Percentiles rank a stretch among this genome's conserved stretches.
These are phyloP conservation scores for Hymenoscyphus albidus DNA, from an alignment of 2,329 filamentous ascomycete genomes.

Conservation along the genomic window DNA sequence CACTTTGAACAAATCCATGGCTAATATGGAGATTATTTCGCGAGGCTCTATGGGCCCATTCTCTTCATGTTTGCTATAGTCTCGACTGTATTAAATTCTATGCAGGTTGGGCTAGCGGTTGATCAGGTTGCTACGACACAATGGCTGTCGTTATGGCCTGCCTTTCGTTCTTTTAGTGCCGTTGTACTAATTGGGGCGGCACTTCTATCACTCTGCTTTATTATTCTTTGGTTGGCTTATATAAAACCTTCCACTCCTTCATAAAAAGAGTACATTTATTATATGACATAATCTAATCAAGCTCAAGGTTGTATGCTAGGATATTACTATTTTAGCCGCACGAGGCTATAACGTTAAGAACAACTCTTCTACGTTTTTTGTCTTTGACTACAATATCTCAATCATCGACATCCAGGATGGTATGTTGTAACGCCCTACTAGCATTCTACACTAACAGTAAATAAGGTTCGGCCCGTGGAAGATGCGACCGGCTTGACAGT, in stretches of 20 bases:
- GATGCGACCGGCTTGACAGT: not conserved
- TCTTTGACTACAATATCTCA: not conserved
- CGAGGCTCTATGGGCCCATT: constrained; percentile 12
- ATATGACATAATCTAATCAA: no score
- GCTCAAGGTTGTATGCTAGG: no score
- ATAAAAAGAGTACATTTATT: no score
- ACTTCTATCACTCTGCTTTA: constrained; percentile 2
- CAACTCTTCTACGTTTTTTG: not conserved
- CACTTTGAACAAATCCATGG: constrained; percentile 6
- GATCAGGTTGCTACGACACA: constrained; percentile 2
- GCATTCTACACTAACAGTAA: not conserved
- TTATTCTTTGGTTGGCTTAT: not conserved
- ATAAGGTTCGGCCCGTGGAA: not conserved
- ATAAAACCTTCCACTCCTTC: no score
- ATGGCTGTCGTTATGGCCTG: not conserved
- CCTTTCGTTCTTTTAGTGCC: not conserved
- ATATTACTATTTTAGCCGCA: no score
- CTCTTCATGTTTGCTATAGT: constrained; percentile 9
- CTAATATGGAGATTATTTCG: constrained; percentile 15
- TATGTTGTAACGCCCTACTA: not conserved
- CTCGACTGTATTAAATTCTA: constrained; percentile 9
- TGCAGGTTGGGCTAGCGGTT: constrained; percentile 14
- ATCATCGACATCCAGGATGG: not conserved
- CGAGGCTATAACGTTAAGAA: not conserved
- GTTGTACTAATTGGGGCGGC: not conserved